A percentile compares a stretch with the other conserved stretches of the same genome.
These are phyloP conservation scores for Xylaria sp. DNA, from an alignment of 2,329 filamentous ascomycete genomes.

Conservation along the genomic window DNA sequence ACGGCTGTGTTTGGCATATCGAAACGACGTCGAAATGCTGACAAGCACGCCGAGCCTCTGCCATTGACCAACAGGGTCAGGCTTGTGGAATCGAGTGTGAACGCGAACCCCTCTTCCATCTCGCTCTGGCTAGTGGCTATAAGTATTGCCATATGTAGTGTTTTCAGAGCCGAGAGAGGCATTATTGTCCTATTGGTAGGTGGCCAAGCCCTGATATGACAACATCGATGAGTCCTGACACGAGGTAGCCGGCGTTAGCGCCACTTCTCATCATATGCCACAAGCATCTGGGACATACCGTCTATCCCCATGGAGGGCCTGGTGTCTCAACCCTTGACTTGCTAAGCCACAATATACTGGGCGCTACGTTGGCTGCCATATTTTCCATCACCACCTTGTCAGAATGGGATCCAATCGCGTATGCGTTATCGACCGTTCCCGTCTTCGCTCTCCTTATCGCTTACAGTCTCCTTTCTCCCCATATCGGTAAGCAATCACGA, in stretches of 20 bases:
- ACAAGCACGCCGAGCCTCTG: background rate
- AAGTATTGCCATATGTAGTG: slow-evolving; percentile 27
- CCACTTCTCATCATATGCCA: slow-evolving; percentile 41
- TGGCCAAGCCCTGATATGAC: background rate
- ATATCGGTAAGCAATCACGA: slow-evolving; percentile 24
- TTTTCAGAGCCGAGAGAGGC: slow-evolving; percentile 33
- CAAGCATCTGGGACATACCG: slow-evolving; percentile 27
- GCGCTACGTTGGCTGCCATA: slow-evolving; percentile 32
- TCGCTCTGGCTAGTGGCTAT: slow-evolving; percentile 29
- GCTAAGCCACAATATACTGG: slow-evolving; percentile 32
- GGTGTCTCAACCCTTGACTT: slow-evolving; percentile 20
- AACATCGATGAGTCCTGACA: slow-evolving; percentile 1
- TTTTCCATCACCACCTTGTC: slow-evolving; percentile 37
- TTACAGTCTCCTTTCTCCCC: slow-evolving; percentile 39
- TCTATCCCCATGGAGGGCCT: slow-evolving; percentile 4
- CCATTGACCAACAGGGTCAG: background rate
- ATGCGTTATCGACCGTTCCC: slow-evolving; percentile 39
- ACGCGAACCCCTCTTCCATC: background rate
- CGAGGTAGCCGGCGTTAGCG: slow-evolving; percentile 39
- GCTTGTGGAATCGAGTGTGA: background rate
- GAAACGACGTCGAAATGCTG: background rate
- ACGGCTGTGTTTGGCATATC: slow-evolving; percentile 32
- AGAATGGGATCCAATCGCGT: slow-evolving; percentile 35
- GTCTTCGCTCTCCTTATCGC: slow-evolving; percentile 37
- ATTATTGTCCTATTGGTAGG: slow-evolving; percentile 25